Evolutionary conservation across 1,284 basidiomycete genomes (phyloP), one percentile per base, ranked within the genome.

Genomic region (Tranzscheliella williamsii): DNA sequence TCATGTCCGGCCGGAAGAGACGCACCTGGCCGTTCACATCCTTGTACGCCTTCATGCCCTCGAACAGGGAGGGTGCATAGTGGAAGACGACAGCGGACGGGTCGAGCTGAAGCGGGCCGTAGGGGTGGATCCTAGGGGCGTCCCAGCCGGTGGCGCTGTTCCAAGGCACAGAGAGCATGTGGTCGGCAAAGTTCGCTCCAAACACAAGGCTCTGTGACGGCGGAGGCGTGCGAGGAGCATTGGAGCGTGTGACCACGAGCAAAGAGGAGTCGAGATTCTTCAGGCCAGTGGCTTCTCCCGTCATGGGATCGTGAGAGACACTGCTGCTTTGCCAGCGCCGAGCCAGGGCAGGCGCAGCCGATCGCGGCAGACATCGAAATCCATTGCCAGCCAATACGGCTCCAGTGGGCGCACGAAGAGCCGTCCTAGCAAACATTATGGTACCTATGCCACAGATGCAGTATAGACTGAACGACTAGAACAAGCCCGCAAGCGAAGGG

Each of bases 41-140:
- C 47, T 87, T 83, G 81, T 97, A 98, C 0, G 93, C 94, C 61
- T 99, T 99, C 84, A 96, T 85, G 20, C 94, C 94, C 78, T 98
- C 94, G 72, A 98, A 98, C 4, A 89, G 80, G 54, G 84, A 88
- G 2, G 86, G 81, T 0, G 92, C 93, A 80, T 98, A 98, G 79
- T 98, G 94, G 61, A 98, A 83, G 24, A 95, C 91, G 54, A 89
- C 90, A 11, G 85, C 84, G 54, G 88, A 88, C 7, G 94, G 94
- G 51, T 89, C 86, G 17, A 97, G 81, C 21, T 80, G 74, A 21
- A 97, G 80, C 12, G 88, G 85, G 1, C 84, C 85, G 76, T 91
- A 95, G 40, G 91, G 90, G 70, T 85, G 82, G 69, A 96, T 95
- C 67, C 85, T 81, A 11, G 92, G 93, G 3, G 83, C 79, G 20